Evolutionary conservation across 2,329 filamentous ascomycete genomes (phyloP), one percentile per base, ranked within the genome.

Genomic region (Phialophora tarda): DNA sequence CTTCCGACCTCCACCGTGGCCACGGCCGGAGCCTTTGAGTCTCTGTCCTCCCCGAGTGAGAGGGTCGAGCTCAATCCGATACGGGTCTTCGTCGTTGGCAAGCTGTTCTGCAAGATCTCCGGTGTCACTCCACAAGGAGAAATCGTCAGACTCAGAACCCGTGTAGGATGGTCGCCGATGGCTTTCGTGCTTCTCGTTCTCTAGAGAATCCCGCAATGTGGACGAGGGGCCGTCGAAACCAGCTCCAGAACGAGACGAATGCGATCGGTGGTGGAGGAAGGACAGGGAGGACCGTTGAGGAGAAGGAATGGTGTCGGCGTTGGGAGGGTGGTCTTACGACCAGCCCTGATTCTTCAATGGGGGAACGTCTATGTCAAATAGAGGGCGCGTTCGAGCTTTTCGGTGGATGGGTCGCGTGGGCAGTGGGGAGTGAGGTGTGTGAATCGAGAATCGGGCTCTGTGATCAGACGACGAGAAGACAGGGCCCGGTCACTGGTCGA

Each of bases 21-120:
- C 71, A 53, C 66, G 70, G 65, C 72, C 71, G 44, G 69, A 65
- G 66, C 62, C 67, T 58, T 77, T 77, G 65, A 78, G 77, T 59
- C 73, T 68, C 65, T 73, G 71, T 78, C 78, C 76, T 77, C 77
- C 72, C 75, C 74, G 69, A 74, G 76, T 78, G 57, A 81, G 77
- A 53, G 82, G 79, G 48, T 82, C 81, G 67, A 94, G 83, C 74
- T 87, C 89, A 73, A 88, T 86, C 73, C 87, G 88, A 72, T 96
- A 84, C 66, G 92, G 91, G 78, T 97, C 92, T 80, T 94, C 88
- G 75, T 89, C 88, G 82, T 91, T 89, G 75, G 87, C 91, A 73
- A 93, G 85, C 84, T 96, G 94, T 82, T 97, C 94, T 75, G 92
- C 92, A 74, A 98, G 87, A 80, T 98, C 95, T 76, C 93, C 94